A percentile compares a stretch with the other conserved stretches of the same genome.
Evolutionary conservation across 2,329 filamentous ascomycete species (phyloP).

Genomic region (Colletotrichum sansevieriae): DNA sequence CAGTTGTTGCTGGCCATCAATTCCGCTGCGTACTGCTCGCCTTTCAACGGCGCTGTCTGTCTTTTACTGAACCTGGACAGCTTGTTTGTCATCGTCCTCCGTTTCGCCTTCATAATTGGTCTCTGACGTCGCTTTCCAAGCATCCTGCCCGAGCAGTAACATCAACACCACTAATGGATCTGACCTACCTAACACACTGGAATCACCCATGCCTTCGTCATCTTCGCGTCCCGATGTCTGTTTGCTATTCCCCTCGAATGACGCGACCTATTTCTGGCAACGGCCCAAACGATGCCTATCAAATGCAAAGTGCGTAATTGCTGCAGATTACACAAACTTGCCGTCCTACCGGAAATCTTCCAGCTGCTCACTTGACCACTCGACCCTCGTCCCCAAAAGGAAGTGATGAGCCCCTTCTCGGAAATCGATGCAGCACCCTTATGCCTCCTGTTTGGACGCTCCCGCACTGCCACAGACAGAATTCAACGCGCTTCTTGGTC

Average conservation of each 20-base stretch:
- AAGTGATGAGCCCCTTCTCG: constrained; percentile 31
- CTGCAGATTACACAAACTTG: constrained; percentile 24
- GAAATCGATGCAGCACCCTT: background rate
- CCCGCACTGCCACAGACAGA: constrained; percentile 26
- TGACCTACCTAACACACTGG: background rate
- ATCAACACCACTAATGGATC: background rate
- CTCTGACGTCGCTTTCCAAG: background rate
- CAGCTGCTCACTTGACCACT: constrained; percentile 39
- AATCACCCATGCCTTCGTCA: constrained; percentile 4
- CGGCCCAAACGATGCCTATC: constrained; percentile 17
- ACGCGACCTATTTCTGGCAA: constrained; percentile 1
- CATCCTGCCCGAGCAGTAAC: constrained; percentile 9
- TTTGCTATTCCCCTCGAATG: constrained; percentile 7
- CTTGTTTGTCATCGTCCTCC: background rate
- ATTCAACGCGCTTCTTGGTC: constrained; percentile 23
- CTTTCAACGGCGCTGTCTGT: background rate
- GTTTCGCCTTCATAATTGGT: background rate
- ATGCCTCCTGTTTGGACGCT: background rate
- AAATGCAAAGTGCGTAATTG: constrained; percentile 10
- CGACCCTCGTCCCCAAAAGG: constrained; percentile 19
- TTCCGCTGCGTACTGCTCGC: background rate
- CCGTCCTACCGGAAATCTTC: constrained; percentile 38
- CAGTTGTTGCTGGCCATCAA: background rate
- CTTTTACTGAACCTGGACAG: background rate
- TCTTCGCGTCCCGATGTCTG: background rate